Evolutionary conservation across 345 rosid species (phyloP).

Genomic region (Hibiscus tridactylites): DNA sequence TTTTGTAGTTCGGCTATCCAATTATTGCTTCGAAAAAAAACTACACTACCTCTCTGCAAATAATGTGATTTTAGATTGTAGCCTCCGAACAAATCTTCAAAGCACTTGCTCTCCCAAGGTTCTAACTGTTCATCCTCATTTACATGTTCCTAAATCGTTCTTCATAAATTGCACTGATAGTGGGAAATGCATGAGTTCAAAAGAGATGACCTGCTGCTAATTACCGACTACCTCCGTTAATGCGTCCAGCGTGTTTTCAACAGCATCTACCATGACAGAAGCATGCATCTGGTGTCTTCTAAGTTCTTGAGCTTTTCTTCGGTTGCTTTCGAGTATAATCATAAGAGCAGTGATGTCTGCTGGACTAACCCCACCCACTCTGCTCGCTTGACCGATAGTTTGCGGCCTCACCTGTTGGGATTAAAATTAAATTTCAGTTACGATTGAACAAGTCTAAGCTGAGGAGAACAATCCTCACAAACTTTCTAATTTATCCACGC

Average conservation of each 20-base stretch:
- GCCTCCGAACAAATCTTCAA: neutral
- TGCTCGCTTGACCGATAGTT: conserved; percentile 86
- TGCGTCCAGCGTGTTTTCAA: conserved; percentile 14
- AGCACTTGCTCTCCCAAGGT: neutral
- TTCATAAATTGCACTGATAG: neutral
- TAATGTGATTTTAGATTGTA: too few relatives aligned
- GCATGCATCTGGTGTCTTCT: conserved; percentile 43
- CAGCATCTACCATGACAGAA: conserved; percentile 28
- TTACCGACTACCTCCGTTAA: conserved; percentile 22
- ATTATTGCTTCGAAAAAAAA: too few relatives aligned
- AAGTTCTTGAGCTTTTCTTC: conserved; percentile 52
- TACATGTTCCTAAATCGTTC: neutral
- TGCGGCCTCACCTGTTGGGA: conserved; percentile 77
- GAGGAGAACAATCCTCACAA: neutral
- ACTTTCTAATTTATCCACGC: neutral
- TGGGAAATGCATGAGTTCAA: neutral
- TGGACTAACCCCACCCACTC: conserved; percentile 95
- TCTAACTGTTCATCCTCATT: neutral
- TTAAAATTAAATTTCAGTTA: conserved; percentile 5
- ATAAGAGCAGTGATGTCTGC: conserved; percentile 92
- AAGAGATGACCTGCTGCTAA: neutral
- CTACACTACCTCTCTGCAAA: too few relatives aligned
- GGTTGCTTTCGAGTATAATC: conserved; percentile 66
- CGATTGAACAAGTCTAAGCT: neutral
- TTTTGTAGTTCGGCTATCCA: too few relatives aligned